Percentiles rank a stretch among this genome's conserved stretches.
These are phyloP conservation scores for Brasenia schreberi DNA, from an alignment of 164 flowering plant genomes.

Conservation along the genomic window DNA sequence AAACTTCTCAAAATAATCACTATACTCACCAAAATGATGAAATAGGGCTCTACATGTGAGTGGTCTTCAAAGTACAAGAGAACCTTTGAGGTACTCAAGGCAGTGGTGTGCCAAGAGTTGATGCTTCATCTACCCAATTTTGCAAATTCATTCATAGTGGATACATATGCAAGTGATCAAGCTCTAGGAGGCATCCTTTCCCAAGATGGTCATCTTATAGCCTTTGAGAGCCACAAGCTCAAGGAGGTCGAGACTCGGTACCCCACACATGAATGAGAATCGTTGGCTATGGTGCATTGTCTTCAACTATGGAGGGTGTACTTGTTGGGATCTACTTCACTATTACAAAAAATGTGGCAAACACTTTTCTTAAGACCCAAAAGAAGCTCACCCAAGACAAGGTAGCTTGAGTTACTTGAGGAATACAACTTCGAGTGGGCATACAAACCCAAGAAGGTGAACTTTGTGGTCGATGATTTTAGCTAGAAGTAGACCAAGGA, in stretches of 20 bases:
- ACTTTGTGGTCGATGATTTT: not conserved
- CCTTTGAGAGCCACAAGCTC: slow-evolving; percentile 4
- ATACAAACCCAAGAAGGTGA: too few species aligned
- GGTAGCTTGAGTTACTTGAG: too few species aligned
- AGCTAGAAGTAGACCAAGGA: not conserved
- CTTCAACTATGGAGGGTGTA: too few species aligned
- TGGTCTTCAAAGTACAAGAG: too few species aligned
- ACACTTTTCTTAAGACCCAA: too few species aligned
- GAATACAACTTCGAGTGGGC: too few species aligned
- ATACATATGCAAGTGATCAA: not conserved
- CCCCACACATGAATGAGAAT: slow-evolving; percentile 4
- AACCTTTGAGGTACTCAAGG: not conserved
- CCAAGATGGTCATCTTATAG: too few species aligned
- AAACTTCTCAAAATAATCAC: not conserved
- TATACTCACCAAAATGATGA: not conserved
- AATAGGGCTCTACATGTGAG: not conserved
- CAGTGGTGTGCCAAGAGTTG: not conserved
- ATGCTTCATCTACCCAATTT: not conserved
- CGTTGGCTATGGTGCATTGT: not conserved
- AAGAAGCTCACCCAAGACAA: too few species aligned
- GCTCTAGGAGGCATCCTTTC: too few species aligned
- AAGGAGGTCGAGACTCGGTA: slow-evolving; percentile 1
- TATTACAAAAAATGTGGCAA: too few species aligned
- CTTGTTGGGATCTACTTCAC: too few species aligned
- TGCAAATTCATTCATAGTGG: not conserved